Percentiles rank a stretch among this genome's conserved stretches.
Conservation (phyloP, 2,329 filamentous ascomycete species). For the Lachnellula willkommii region DNA sequence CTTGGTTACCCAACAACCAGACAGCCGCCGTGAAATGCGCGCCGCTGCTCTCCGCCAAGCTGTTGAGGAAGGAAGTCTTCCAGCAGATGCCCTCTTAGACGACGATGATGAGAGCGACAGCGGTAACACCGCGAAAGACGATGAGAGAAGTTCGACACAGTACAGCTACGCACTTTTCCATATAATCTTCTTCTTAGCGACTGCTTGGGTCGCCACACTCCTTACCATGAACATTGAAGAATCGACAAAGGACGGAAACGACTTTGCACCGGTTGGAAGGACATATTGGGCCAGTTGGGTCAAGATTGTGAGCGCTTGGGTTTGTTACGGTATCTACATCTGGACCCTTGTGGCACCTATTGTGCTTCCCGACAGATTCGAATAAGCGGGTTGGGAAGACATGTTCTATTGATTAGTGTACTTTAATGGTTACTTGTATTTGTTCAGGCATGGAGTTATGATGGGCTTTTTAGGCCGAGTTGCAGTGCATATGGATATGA, state of each 20-base stretch:
- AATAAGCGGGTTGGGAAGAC: conserved; percentile 31
- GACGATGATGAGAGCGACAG: conserved; percentile 58
- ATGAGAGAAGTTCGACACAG: conserved; percentile 83
- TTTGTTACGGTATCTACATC: conserved; percentile 88
- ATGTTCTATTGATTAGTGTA: conserved; percentile 3
- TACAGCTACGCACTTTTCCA: conserved; percentile 98
- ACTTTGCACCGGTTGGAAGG: conserved; percentile 87
- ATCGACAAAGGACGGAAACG: conserved; percentile 58
- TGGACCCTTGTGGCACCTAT: conserved; percentile 91
- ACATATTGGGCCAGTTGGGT: conserved; percentile 99
- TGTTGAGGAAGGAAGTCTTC: conserved; percentile 86
- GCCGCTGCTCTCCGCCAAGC: conserved; percentile 85
- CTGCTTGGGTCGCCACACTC: conserved; percentile 90
- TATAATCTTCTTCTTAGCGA: conserved; percentile 94
- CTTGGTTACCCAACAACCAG: conserved; percentile 80
- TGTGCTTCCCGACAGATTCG: conserved; percentile 80
- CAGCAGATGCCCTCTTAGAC: conserved; percentile 79
- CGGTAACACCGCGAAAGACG: conserved; percentile 65
- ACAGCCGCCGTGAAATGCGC: conserved; percentile 79
- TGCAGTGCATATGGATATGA: background rate
- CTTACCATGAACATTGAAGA: conserved; percentile 73
- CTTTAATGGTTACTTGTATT: background rate
- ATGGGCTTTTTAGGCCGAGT: background rate
- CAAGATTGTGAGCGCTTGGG: conserved; percentile 96
- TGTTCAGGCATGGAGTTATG: background rate